Evolutionary conservation across 805 yeast genomes (phyloP).

Genomic region (Candida argentea): DNA sequence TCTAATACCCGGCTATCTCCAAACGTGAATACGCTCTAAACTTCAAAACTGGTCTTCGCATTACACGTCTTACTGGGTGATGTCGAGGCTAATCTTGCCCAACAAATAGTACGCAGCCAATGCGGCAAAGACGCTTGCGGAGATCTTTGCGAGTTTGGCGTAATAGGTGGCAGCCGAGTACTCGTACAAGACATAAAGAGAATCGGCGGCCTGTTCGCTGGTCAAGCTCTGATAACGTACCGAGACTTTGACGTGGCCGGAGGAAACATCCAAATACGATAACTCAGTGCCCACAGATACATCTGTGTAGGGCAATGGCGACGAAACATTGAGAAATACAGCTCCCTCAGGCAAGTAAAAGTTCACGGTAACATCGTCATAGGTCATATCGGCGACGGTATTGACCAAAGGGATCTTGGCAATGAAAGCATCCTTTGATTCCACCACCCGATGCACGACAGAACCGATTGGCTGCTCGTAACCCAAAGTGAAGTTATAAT

Average conservation of each 20-base stretch:
- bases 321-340: constrained; percentile 39
- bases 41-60: background rate
- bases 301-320: constrained; percentile 39
- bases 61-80: constrained; percentile 7
- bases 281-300: constrained; percentile 25
- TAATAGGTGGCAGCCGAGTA: constrained; percentile 44
- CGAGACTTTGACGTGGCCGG: constrained; percentile 71
- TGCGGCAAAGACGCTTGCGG: constrained; percentile 52
- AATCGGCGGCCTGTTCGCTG: constrained; percentile 53
- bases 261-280: constrained; percentile 62
- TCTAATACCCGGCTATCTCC: background rate
- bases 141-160: constrained; percentile 57
- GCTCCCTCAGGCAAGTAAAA: constrained; percentile 88
- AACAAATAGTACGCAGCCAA: constrained; percentile 43
- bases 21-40: no score
- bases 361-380: constrained; percentile 48
- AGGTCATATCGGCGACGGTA: constrained; percentile 62
- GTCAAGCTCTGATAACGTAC: constrained; percentile 51
- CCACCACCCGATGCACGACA: constrained; percentile 35
- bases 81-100: constrained; percentile 24
- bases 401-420: constrained; percentile 62
- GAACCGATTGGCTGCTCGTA: constrained; percentile 60
- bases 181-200: constrained; percentile 52
- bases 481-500: constrained; percentile 91
- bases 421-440: constrained; percentile 40